Evolutionary conservation across 208 protist species (phyloP).

Genomic region (Wallacemonas rigidus): DNA sequence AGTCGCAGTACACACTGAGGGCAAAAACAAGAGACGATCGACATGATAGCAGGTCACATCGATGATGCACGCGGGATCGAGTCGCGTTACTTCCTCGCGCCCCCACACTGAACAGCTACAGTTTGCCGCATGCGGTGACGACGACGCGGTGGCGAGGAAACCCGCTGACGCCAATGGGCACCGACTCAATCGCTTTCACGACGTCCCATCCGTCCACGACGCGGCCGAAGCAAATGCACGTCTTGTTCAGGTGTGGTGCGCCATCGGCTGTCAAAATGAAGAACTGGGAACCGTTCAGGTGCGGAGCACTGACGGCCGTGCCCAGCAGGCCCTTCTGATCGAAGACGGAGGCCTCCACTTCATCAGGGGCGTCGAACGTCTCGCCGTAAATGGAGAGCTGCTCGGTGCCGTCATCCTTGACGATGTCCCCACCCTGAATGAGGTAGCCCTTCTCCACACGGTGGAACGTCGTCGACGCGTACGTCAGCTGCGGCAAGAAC

Average conservation of each 20-base stretch:
- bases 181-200: constrained; percentile 73
- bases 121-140: constrained; percentile 70
- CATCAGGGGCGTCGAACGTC: constrained; percentile 93
- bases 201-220: constrained; percentile 86
- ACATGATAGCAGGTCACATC: too few species aligned
- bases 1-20: neutral
- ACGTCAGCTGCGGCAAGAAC: constrained; percentile 88
- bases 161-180: constrained; percentile 49
- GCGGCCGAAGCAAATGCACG: constrained; percentile 96
- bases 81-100: too few species aligned
- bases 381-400: constrained; percentile 98
- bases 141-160: constrained; percentile 39
- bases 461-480: constrained; percentile 91
- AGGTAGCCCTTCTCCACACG: constrained; percentile 92
- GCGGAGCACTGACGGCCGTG: constrained; percentile 97
- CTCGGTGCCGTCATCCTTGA: constrained; percentile 86
- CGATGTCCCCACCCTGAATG: constrained; percentile 90
- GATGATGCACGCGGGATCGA: too few species aligned
- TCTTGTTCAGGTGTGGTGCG: constrained; percentile 86
- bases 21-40: constrained; percentile 6
- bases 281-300: constrained; percentile 96
- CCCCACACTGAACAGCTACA: constrained; percentile 6
- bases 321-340: constrained; percentile 91
- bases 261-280: constrained; percentile 84
- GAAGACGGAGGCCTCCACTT: constrained; percentile 92